Base-by-base conservation (phyloP, 805 yeast genomes). In the Isabelozyma pseudorhagii region DNA sequence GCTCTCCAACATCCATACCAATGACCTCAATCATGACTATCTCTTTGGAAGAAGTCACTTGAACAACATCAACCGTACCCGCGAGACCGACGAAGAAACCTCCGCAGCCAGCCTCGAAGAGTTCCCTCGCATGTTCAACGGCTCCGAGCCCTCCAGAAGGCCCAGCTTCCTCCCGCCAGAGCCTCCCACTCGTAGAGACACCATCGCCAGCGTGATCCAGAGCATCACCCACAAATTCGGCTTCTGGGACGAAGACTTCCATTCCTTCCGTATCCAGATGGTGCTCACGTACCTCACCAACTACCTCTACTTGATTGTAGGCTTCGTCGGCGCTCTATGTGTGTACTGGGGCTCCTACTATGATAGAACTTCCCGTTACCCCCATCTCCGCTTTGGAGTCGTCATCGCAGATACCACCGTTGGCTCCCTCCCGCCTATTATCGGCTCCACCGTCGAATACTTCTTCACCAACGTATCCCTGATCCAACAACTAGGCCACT, bases 321-420 rank as follows among this genome's bases (percentile, higher is more conserved):
- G 68, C 8, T 66, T 68, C 45, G 46, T 57, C 14, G 42, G 51
- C 4, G 61, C 62, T 1, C 56, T 68, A 8, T 61, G 63, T 46
- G 52, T 68, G n/a, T 68, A 67, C 47, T 67, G 71, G 71, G 72
- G 71, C 9, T 52, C 65, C 1, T 67, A 64, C 53, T 64, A 55
- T 38, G 46, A 58, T 34, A 53, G 71, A 15, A 40, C 50, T 3
- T 36, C 53, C 8, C 51, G 63, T 8, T 66, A 52, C 47, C 54
- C 52, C 44, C 51, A 62, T 44, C 45, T 67, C 27, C 53, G 61
- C 15, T 65, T 56, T 46, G 66, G 61, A 3, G 64, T 68, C 5
- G 48, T 66, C 25, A 51, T 59, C 39, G 72, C 64, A 2, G 74
- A 68, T 44, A 46, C 46, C 21, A 54, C 52, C 15, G 54, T 53